Base-by-base conservation (phyloP, 164 flowering plant species). In the Magnolia changhungtana region DNA sequence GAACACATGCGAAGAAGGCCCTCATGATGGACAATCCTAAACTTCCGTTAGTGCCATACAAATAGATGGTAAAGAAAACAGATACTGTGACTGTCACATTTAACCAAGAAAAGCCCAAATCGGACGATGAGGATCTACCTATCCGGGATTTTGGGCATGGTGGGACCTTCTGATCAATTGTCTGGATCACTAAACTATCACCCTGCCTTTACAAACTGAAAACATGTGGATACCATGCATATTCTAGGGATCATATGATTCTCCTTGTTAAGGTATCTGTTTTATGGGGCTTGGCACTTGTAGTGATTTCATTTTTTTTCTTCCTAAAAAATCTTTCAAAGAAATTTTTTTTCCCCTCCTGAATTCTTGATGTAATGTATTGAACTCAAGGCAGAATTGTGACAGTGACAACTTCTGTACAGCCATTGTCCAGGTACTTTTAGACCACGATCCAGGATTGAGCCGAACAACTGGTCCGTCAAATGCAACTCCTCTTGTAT, bases 401-500 rank as follows among this genome's bases (percentile, higher is more conserved):
- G 3, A 72, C 51, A 72, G 24, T 75, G 74, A 80, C 75, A 78
- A 72, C 71, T 51, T 79, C 75, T 69, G 58, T 83, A 78, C 92
- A 92, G 97, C 83, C 72, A 85, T 89, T 85, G 95, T 92, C 61
- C 90, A 88, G 82, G 89, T 89, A 69, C 84, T 92, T 24, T 82
- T 92, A 70, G 89, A 90, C 66, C 88, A 89, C 81, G 92, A 92
- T 51, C 87, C 89, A 13, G 78, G 80, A 51, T 80, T 92, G 66
- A 83, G 91, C 87, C 87, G 82, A 67, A 90, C 94, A 27, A 45
- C 82, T 76, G 90, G 89, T 51, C 93, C 87, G 63, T 87, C 93
- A 67, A 84, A 89, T 83, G 82, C 91, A 66, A 93, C 98, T 7
- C 98, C 98, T 72, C 96, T 93, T 59, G 84, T 91, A 75, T 82